Percentiles rank a stretch among this genome's conserved stretches.
These are phyloP conservation scores for Neopestalotiopsis sp. DNA, from an alignment of 2,329 filamentous ascomycete species.

Conservation along the genomic window DNA sequence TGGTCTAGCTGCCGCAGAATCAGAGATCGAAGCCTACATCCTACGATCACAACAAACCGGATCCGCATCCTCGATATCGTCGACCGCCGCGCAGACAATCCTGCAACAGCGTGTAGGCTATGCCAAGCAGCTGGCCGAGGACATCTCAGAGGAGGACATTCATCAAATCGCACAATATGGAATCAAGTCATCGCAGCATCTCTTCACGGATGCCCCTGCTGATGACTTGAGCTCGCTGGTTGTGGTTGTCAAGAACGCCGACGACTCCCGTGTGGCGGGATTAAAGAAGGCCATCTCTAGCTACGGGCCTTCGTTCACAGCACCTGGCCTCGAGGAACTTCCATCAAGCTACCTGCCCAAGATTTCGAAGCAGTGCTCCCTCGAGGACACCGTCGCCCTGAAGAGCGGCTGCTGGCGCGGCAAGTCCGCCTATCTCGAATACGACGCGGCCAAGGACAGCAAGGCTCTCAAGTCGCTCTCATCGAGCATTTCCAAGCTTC, in stretches of 20 bases:
- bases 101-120: slow-evolving; percentile 62
- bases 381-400: slow-evolving; percentile 28
- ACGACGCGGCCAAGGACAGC: slow-evolving; percentile 38
- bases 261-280: slow-evolving; percentile 45
- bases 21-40: slow-evolving; percentile 59
- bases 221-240: slow-evolving; percentile 60
- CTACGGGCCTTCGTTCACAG: slow-evolving; percentile 54
- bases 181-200: slow-evolving; percentile 47
- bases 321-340: slow-evolving; percentile 49
- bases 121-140: slow-evolving; percentile 49
- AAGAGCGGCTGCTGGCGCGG: slow-evolving; percentile 36
- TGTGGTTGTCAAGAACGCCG: slow-evolving; percentile 64
- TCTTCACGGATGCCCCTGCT: slow-evolving; percentile 50
- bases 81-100: slow-evolving; percentile 62
- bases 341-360: slow-evolving; percentile 49
- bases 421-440: slow-evolving; percentile 38
- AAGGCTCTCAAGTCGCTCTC: slow-evolving; percentile 50
- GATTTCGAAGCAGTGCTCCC: slow-evolving; percentile 42
- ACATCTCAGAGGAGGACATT: slow-evolving; percentile 52
- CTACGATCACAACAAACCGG: slow-evolving; percentile 36
- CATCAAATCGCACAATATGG: slow-evolving; percentile 66
- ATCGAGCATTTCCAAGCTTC: slow-evolving; percentile 50
- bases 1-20: slow-evolving; percentile 39
- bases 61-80: slow-evolving; percentile 50
- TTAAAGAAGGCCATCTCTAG: slow-evolving; percentile 48